These are phyloP conservation scores for Cetradonia linearis DNA, from an alignment of 495 filamentous ascomycete genomes.

Conservation along the genomic window DNA sequence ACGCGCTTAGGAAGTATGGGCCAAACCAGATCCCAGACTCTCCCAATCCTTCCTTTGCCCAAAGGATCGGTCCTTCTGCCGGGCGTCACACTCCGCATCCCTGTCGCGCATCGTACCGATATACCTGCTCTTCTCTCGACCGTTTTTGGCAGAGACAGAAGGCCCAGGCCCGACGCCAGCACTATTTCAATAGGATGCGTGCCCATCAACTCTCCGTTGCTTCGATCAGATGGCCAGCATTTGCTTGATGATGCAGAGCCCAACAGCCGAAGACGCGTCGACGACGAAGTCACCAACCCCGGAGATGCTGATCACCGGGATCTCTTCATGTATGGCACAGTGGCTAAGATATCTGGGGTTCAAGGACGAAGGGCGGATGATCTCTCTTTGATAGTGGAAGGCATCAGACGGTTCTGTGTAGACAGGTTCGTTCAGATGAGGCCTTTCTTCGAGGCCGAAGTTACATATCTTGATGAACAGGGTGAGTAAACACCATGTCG, in stretches of 20 bases:
- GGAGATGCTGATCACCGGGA: conserved; percentile 55
- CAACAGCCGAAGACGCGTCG: conserved; percentile 18
- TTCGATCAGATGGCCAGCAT: conserved; percentile 59
- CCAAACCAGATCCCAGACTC: conserved; percentile 38
- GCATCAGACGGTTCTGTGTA: conserved; percentile 63
- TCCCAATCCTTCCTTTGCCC: conserved; percentile 69
- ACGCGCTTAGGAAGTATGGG: conserved; percentile 15
- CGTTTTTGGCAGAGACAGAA: conserved; percentile 56
- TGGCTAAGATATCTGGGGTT: conserved; percentile 74
- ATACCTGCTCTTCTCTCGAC: conserved; percentile 71
- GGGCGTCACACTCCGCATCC: conserved; percentile 65
- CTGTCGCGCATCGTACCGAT: conserved; percentile 68
- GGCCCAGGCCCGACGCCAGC: conserved; percentile 51
- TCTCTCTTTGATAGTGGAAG: conserved; percentile 75
- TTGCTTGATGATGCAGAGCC: conserved; percentile 47
- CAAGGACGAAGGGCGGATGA: conserved; percentile 71
- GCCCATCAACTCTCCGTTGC: conserved; percentile 59
- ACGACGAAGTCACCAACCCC: conserved; percentile 42
- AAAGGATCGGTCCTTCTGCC: conserved; percentile 69
- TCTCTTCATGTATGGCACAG: conserved; percentile 64
- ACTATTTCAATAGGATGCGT: conserved; percentile 70
- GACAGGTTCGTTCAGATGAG: conserved; percentile 65
- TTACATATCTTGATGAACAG: conserved; percentile 52
- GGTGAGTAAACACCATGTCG: conserved; percentile 31
- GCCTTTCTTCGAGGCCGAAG: conserved; percentile 76